Evolutionary conservation across 2,329 filamentous ascomycete genomes (phyloP), one percentile per base, ranked within the genome.

Genomic region (Lasiodiplodia hormozganensis): DNA sequence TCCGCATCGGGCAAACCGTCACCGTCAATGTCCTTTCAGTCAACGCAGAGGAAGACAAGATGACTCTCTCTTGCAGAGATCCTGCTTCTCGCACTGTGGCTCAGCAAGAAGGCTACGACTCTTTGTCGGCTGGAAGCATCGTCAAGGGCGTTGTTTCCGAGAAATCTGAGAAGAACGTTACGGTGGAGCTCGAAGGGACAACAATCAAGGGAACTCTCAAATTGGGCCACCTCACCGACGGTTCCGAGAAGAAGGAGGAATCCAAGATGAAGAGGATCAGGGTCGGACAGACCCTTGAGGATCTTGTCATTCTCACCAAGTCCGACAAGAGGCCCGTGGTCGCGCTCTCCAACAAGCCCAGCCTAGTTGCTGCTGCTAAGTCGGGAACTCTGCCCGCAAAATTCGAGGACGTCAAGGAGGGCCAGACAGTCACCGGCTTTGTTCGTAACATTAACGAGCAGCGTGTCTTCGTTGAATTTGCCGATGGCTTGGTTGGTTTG

Each of bases 31-130:
- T 96, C n/a, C 80, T 97, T 40, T 92, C 90, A 62, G 89, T 97
- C 62, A 89, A 97, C 73, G 83, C 89, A 1, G 88, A 91, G 68
- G 84, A 87, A 49, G 85, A 86, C 70, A 90, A 91, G 72, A 87
- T 99, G 72, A 88, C 93, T 47, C 92, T 99, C 4, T 97, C 95
- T 23, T 99, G 96, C 85, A 97, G 97, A 80, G 94, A 97, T 73
- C 92, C 92, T 10, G 88, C 90, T 31, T 88, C 88, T 0, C 93
- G 96, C 74, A 91, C 92, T 11, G 89, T 92, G 49, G 91, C 92
- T 75, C 92, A 96, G 75, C 87, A 88, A 69, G 81, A 83, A 52
- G 91, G 91, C 1, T 88, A 97, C 73, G 89, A 92, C 75, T 87
- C 88, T 51, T 84, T 98, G 25, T 86, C 89, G 70, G 82, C 92